Evolutionary conservation across 1,284 basidiomycete genomes (phyloP).

Genomic region (Agroathelia rolfsii): DNA sequence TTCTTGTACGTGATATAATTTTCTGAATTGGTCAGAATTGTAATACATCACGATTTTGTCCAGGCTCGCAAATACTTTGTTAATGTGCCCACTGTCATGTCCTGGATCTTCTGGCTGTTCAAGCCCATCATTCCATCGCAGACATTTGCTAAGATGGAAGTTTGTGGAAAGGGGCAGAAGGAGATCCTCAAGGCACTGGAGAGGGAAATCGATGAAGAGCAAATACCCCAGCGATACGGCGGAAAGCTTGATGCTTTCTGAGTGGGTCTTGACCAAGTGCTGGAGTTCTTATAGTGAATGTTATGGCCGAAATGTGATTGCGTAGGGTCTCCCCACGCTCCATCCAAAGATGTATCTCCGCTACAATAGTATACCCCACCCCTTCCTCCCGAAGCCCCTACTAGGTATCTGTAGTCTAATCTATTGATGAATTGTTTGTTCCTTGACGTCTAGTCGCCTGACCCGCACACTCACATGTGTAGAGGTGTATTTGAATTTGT

Average conservation of each 20-base stretch:
- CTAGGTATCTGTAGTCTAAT: too few relatives aligned
- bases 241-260: constrained; percentile 40
- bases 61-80: constrained; percentile 71
- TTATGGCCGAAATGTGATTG: too few relatives aligned
- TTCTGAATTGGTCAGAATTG: constrained; percentile 1
- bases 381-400: too few relatives aligned
- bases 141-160: constrained; percentile 67
- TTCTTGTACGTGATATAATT: constrained; percentile 39
- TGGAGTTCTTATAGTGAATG: too few relatives aligned
- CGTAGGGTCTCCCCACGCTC: too few relatives aligned
- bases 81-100: constrained; percentile 62
- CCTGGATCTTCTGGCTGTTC: constrained; percentile 79
- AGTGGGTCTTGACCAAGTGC: too few relatives aligned
- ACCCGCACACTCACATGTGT: too few relatives aligned
- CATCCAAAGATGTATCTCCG: too few relatives aligned
- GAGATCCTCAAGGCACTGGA: constrained; percentile 49
- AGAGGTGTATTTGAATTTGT: too few relatives aligned
- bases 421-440: too few relatives aligned
- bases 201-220: constrained; percentile 37
- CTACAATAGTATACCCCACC: too few relatives aligned
- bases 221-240: constrained; percentile 62
- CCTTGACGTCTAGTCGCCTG: too few relatives aligned
- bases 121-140: constrained; percentile 59
- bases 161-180: constrained; percentile 54
- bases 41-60: background rate